Base-by-base conservation (phyloP, 2,329 filamentous ascomycete genomes). In the Chrysosporium queenslandicum region DNA sequence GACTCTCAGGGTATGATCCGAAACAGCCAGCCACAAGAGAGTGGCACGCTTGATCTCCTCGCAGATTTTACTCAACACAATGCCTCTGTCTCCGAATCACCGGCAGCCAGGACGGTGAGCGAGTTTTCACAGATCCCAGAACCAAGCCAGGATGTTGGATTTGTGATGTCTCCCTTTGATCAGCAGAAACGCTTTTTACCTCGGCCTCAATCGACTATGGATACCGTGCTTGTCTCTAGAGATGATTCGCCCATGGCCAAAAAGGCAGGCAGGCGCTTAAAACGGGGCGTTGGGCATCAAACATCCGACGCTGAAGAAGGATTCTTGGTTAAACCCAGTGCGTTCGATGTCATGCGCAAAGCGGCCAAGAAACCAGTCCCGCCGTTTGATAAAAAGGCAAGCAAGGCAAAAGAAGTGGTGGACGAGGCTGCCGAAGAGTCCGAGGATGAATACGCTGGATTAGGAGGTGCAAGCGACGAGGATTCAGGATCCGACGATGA, bases 381-480 rank as follows among this genome's bases (percentile, higher is more conserved):
- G 4, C 74, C 75, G 1, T 94, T 89, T 60, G 79, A 95, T 70
- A 87, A 85, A 68, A 90, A 88, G 68, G 90, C 85, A 66, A 94
- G 87, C 71, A 83, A 86, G 64, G 91, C 90, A 0, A 89, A 83
- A 62, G 83, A 85, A 21, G 86, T 95, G 78, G 77, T 98, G 34
- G 81, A 97, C 58, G 92, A 96, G 59, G 89, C 94, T 65, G 91
- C 92, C 55, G 87, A 95, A 61, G 92, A 98, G 70, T 98, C 92
- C 0, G 94, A 98, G 65, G 92, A 98, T 65, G 92, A 98, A 68
- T 98, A 97, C 66, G 91, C 90, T 36, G 92, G 92, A 3, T 76
- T 98, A 8, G 92, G 92, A 59, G 92, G 92, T 57, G 85, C 76
- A 9, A 91, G 90, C 67, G 90, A 91, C 55, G 91, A 97, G 59